A percentile compares a stretch with the other conserved stretches of the same genome.
Evolutionary conservation across 306 rosid species (phyloP).

Genomic region (Adenanthera pavonina): DNA sequence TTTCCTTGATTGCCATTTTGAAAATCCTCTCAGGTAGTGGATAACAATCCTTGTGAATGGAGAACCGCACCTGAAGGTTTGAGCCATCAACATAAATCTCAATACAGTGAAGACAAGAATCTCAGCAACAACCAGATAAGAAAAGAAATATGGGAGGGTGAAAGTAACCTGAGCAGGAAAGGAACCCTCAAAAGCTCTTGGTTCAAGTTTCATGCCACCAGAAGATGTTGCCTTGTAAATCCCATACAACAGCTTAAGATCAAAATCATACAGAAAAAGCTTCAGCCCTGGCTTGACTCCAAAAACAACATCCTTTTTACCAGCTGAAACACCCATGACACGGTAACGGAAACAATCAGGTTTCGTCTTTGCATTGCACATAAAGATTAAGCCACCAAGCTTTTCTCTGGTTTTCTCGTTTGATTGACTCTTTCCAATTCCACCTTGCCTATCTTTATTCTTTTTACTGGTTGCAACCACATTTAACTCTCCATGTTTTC

Average conservation of each 20-base stretch:
- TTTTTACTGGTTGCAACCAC: slow-evolving; percentile 39
- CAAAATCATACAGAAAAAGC: slow-evolving; percentile 90
- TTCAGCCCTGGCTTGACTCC: slow-evolving; percentile 74
- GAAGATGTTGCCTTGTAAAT: slow-evolving; percentile 79
- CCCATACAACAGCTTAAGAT: slow-evolving; percentile 87
- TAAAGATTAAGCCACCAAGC: slow-evolving; percentile 86
- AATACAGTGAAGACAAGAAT: neutral
- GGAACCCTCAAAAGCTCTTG: slow-evolving; percentile 80
- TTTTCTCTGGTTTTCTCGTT: slow-evolving; percentile 53
- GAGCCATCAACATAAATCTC: slow-evolving; percentile 27
- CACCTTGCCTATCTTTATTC: slow-evolving; percentile 41
- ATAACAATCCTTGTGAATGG: slow-evolving; percentile 66
- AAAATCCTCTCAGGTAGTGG: slow-evolving; percentile 87
- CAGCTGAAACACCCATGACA: slow-evolving; percentile 78
- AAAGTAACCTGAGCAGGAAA: slow-evolving; percentile 89
- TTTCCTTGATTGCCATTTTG: slow-evolving; percentile 82
- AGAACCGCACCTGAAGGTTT: slow-evolving; percentile 79
- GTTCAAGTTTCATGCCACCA: slow-evolving; percentile 88
- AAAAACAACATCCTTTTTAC: slow-evolving; percentile 66
- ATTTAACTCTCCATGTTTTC: slow-evolving; percentile 42
- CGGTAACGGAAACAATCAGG: slow-evolving; percentile 82
- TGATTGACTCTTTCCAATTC: slow-evolving; percentile 34
- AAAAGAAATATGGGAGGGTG: slow-evolving; percentile 9
- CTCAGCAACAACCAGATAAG: neutral
- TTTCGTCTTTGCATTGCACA: slow-evolving; percentile 92